These are phyloP conservation scores for Jimgerdemannia lactiflua DNA, from an alignment of 192 early-diverging fungal species.

Conservation along the genomic window DNA sequence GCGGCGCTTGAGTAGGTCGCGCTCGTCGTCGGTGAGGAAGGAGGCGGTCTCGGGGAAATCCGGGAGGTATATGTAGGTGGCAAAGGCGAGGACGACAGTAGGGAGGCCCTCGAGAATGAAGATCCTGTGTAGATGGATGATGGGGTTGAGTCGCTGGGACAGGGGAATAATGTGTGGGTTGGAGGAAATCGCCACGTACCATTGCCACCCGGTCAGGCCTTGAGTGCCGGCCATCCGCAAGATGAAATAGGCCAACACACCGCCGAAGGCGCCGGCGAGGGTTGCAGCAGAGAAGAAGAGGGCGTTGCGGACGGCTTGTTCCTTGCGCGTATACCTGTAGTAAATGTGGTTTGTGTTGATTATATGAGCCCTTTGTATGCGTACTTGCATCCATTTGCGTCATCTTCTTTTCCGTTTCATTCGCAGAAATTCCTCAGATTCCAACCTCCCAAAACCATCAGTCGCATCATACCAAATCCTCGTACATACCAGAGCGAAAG, in stretches of 20 bases:
- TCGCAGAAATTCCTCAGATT: slow-evolving; percentile 3
- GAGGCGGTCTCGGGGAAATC: slow-evolving; percentile 45
- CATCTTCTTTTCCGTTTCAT: background rate
- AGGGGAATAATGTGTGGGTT: slow-evolving; percentile 1
- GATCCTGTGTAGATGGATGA: slow-evolving; percentile 23
- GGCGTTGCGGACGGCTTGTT: slow-evolving; percentile 52
- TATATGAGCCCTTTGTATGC: too few relatives aligned
- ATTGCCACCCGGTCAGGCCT: slow-evolving; percentile 50
- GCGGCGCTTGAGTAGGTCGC: slow-evolving; percentile 38
- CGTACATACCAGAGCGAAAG: slow-evolving; percentile 43
- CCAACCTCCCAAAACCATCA: too few relatives aligned
- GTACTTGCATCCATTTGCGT: background rate
- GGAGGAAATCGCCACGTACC: slow-evolving; percentile 11
- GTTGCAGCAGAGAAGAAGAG: slow-evolving; percentile 50
- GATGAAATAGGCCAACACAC: slow-evolving; percentile 63
- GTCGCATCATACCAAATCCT: too few relatives aligned
- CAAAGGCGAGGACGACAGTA: slow-evolving; percentile 36
- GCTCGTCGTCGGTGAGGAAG: slow-evolving; percentile 42
- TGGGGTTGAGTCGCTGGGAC: slow-evolving; percentile 28
- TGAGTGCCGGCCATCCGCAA: slow-evolving; percentile 44
- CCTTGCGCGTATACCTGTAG: slow-evolving; percentile 31
- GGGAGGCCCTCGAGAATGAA: slow-evolving; percentile 67
- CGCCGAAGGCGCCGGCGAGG: slow-evolving; percentile 59
- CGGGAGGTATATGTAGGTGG: slow-evolving; percentile 42
- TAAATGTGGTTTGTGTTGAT: background rate